Percentiles rank a stretch among this genome's conserved stretches.
Evolutionary conservation across 352 stramenopile genomes (phyloP).

Genomic region (Phytophthora niederhauseri): DNA sequence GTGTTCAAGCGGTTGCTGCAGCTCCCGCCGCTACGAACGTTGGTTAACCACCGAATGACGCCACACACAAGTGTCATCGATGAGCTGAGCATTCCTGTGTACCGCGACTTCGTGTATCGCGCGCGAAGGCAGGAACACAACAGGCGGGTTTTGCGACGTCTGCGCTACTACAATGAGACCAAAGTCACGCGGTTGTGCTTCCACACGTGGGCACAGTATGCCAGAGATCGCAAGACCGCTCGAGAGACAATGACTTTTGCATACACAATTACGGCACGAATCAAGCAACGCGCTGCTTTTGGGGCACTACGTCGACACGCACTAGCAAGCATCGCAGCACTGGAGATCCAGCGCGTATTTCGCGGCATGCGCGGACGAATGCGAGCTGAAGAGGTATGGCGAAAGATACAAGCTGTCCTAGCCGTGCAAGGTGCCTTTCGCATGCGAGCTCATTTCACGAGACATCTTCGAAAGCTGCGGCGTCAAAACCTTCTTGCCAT

Average conservation of each 20-base stretch:
- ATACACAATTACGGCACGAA: conserved; percentile 37
- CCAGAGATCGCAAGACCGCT: conserved; percentile 40
- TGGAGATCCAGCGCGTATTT: conserved; percentile 69
- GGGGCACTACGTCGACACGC: conserved; percentile 42
- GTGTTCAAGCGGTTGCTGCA: conserved; percentile 52
- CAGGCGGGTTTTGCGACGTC: conserved; percentile 50
- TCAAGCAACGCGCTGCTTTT: conserved; percentile 50
- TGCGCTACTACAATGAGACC: conserved; percentile 59
- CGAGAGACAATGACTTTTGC: conserved; percentile 38
- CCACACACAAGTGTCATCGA: conserved; percentile 59
- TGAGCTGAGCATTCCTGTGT: conserved; percentile 58
- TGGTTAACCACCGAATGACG: conserved; percentile 45
- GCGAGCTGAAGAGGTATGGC: conserved; percentile 35
- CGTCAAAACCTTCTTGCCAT: conserved; percentile 55
- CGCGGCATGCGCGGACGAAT: conserved; percentile 52
- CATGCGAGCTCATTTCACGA: conserved; percentile 64
- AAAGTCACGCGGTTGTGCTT: conserved; percentile 49
- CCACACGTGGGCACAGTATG: conserved; percentile 40
- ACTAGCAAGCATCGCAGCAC: conserved; percentile 54
- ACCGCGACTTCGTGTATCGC: conserved; percentile 56
- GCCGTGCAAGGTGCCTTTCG: conserved; percentile 69
- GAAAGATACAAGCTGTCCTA: conserved; percentile 55
- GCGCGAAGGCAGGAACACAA: conserved; percentile 56
- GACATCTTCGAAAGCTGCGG: conserved; percentile 46
- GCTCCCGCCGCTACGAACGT: conserved; percentile 45